Evolutionary conservation across 2,329 filamentous ascomycete species (phyloP).

Genomic region (Cladosporium halotolerans): DNA sequence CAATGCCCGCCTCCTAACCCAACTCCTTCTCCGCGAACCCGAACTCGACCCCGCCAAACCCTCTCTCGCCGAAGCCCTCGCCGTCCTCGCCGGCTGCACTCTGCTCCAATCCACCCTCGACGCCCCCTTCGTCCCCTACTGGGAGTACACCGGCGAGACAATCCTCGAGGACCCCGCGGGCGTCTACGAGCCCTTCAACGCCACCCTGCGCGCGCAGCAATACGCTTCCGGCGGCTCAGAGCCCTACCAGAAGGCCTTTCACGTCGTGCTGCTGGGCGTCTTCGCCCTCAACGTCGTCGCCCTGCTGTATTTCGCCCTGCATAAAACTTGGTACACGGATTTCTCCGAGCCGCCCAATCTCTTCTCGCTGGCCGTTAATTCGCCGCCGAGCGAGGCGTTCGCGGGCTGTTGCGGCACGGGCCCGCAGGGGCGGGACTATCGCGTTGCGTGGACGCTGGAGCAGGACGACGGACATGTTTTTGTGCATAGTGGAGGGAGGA

Average conservation of each 20-base stretch:
- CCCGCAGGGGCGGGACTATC: constrained; percentile 43
- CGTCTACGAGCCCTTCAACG: constrained; percentile 56
- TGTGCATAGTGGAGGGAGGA: constrained; percentile 6
- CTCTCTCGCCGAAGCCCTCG: constrained; percentile 66
- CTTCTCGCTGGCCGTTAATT: constrained; percentile 58
- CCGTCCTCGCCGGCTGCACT: constrained; percentile 62
- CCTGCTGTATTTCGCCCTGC: constrained; percentile 55
- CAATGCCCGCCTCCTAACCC: constrained; percentile 39
- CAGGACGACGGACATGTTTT: constrained; percentile 11
- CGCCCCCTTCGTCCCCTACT: constrained; percentile 53
- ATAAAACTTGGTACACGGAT: constrained; percentile 63
- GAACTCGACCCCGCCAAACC: constrained; percentile 50
- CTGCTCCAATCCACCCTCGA: constrained; percentile 55
- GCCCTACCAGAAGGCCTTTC: constrained; percentile 60
- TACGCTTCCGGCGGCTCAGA: constrained; percentile 62
- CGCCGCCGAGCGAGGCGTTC: constrained; percentile 27
- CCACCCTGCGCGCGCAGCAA: constrained; percentile 56
- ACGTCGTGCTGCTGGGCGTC: constrained; percentile 57
- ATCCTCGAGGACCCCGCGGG: constrained; percentile 36
- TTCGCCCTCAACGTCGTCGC: constrained; percentile 63
- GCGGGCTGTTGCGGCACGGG: constrained; percentile 50
- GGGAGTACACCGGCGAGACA: constrained; percentile 29
- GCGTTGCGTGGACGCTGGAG: constrained; percentile 31
- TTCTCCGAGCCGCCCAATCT: constrained; percentile 73
- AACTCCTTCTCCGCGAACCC: constrained; percentile 34